Conservation (phyloP, 805 yeast species). For the Tetrapisispora iriomotensis region DNA sequence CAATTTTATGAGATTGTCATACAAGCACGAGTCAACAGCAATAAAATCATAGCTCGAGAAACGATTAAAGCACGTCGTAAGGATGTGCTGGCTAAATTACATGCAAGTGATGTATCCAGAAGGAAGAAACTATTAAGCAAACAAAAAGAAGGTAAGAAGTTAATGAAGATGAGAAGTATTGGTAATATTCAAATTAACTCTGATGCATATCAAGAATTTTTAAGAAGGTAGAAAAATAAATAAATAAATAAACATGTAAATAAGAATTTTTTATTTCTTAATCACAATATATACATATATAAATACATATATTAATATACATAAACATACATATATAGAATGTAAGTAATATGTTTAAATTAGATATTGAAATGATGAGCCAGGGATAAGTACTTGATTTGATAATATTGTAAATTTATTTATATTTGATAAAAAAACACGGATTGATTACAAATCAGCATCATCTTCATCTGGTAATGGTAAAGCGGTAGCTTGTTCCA, state of each 20-base stretch:
- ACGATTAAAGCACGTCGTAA: conserved; percentile 89
- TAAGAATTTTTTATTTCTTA: background rate
- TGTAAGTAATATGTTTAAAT: no score
- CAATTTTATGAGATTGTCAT: conserved; percentile 89
- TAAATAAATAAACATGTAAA: background rate
- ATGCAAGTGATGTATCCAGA: conserved; percentile 87
- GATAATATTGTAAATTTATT: no score
- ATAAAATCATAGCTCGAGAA: conserved; percentile 77
- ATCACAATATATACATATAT: background rate
- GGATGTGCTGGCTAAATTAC: conserved; percentile 88
- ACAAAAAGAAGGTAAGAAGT: conserved; percentile 91
- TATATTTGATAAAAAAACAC: no score
- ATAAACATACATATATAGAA: background rate
- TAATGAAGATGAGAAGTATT: conserved; percentile 57
- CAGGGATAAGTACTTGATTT: no score
- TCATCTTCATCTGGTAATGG: conserved; percentile 99
- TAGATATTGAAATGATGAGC: no score
- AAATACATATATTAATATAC: no score
- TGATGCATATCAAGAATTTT: conserved; percentile 83
- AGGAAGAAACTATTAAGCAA: conserved; percentile 77
- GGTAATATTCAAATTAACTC: conserved; percentile 73
- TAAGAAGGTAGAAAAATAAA: conserved; percentile 24
- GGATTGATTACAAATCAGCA: conserved; percentile 72
- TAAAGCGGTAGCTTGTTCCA: conserved; percentile 98
- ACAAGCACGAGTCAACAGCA: conserved; percentile 77